Base-by-base conservation (phyloP, 495 filamentous ascomycete genomes). In the Neurospora sp. region DNA sequence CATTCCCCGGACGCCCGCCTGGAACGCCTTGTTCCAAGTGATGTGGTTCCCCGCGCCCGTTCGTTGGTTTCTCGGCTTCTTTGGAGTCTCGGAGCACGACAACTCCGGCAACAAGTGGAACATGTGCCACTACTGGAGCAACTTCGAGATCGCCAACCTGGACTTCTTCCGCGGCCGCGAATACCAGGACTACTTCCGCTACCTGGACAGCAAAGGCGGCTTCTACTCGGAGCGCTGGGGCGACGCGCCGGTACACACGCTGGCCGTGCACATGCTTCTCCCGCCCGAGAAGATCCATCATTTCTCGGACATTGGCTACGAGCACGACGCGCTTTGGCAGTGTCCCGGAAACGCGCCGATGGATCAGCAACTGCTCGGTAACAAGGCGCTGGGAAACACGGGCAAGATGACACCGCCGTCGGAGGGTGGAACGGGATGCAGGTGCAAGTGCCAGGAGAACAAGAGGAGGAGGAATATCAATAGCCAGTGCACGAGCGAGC, bases 161-260 rank as follows among this genome's bases (percentile, higher is more conserved):
- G 85, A 86, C 69, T 87, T 88, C 73, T 89, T 86, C 76, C 81
- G 87, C 18, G 75, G 82, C 18, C 72, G 80, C 27, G 81, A 78
- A 37, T 89, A 89, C 74, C 83, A 83, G 66, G 79, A 83, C n/a
- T 81, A 87, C 23, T 88, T 84, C 72, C 70, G 79, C 14, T 81
- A 83, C 40, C 79, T 89, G 11, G 87, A 89, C 39, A 69, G 76
- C 39, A 76, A 79, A 1, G 86, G 87, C 4, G 87, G 87, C 10
- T 89, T 88, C 73, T 89, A 87, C 77, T 83, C 83, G 71, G 86
- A 88, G 79, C 79, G 86, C 80, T 89, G 85, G 87, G 87, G 87
- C n/a, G 87, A 88, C 71, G 87, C 87, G 2, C 81, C 86, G 16
- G 84, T 88, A 11, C 86, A 88, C 74, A 83, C 83, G 10, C 79